Percentiles rank a stretch among this genome's conserved stretches.
phyloP scores from a whole-genome alignment of 805 yeast species.

The Torulaspora franciscae region DNA sequence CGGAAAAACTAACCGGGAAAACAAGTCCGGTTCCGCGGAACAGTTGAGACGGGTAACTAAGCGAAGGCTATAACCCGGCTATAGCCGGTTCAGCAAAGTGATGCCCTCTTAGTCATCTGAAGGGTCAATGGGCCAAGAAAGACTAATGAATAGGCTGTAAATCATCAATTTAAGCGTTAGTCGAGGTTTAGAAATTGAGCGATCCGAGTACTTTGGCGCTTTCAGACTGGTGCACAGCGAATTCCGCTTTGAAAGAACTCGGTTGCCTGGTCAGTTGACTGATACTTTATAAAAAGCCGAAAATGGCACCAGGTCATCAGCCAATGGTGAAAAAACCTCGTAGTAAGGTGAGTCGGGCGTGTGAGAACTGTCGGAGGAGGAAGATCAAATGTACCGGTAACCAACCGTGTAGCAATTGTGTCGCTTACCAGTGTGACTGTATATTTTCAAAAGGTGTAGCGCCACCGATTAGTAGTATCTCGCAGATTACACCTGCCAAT shows the following conservation, averaged over 20 bases:
- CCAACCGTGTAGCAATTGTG: slow-evolving; percentile 33
- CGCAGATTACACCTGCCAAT: neutral
- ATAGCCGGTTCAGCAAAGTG: no score
- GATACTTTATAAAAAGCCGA: neutral
- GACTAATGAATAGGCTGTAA: no score
- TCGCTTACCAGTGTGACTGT: slow-evolving; percentile 32
- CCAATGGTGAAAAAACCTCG: slow-evolving; percentile 13
- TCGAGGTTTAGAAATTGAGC: neutral
- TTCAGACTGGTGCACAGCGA: no score
- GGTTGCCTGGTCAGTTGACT: neutral
- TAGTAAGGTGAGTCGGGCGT: slow-evolving; percentile 27
- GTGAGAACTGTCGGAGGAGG: slow-evolving; percentile 34
- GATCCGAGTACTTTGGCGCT: no score
- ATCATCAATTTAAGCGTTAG: neutral
- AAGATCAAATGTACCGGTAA: slow-evolving; percentile 35
- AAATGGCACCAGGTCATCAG: slow-evolving; percentile 1
- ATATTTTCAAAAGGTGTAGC: slow-evolving; percentile 11
- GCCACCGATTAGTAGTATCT: neutral
- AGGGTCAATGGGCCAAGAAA: no score
- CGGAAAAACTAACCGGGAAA: neutral
- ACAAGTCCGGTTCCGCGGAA: neutral
- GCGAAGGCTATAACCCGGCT: no score
- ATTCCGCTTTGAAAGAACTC: neutral
- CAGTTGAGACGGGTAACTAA: neutral
- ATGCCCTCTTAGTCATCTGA: no score